Conservation (phyloP, 352 stramenopile species). For the Phytophthora pseudosyringae region DNA sequence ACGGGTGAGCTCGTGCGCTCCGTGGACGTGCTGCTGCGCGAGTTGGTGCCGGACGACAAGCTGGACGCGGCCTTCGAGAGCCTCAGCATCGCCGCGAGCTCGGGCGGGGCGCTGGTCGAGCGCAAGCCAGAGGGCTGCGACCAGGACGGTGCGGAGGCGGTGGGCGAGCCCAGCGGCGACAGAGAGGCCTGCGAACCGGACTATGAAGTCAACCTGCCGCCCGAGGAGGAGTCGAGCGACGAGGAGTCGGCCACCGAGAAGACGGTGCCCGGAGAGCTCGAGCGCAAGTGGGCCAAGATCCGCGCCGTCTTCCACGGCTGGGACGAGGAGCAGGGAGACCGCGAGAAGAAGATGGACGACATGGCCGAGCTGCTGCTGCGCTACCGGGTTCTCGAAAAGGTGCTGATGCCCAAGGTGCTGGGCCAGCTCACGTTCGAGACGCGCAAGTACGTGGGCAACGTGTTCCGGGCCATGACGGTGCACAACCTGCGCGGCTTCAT, state of each 20-base stretch:
- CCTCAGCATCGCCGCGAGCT: slow-evolving; percentile 46
- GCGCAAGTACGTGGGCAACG: slow-evolving; percentile 80
- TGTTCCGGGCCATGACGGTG: slow-evolving; percentile 81
- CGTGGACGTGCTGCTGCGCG: slow-evolving; percentile 63
- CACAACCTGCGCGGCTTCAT: slow-evolving; percentile 73
- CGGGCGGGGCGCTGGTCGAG: slow-evolving; percentile 15
- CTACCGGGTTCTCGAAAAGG: slow-evolving; percentile 77
- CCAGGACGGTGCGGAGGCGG: slow-evolving; percentile 32
- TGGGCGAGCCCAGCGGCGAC: slow-evolving; percentile 22
- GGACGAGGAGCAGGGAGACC: slow-evolving; percentile 73
- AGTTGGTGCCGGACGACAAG: slow-evolving; percentile 68
- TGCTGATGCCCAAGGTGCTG: slow-evolving; percentile 75
- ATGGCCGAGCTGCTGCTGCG: slow-evolving; percentile 79
- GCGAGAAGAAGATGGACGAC: slow-evolving; percentile 82
- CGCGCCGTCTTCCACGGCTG: slow-evolving; percentile 77
- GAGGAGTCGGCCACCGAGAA: slow-evolving; percentile 62
- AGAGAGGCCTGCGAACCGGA: slow-evolving; percentile 30
- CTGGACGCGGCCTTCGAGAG: slow-evolving; percentile 59
- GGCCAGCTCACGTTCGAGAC: slow-evolving; percentile 80
- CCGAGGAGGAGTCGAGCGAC: slow-evolving; percentile 63
- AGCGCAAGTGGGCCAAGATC: slow-evolving; percentile 79
- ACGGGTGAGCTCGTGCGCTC: slow-evolving; percentile 78
- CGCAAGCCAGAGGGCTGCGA: slow-evolving; percentile 32
- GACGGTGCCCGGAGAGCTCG: slow-evolving; percentile 75
- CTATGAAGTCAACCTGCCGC: slow-evolving; percentile 32